Evolutionary conservation across 2,329 filamentous ascomycete species (phyloP).

Genomic region (Fusarium coffeatum): DNA sequence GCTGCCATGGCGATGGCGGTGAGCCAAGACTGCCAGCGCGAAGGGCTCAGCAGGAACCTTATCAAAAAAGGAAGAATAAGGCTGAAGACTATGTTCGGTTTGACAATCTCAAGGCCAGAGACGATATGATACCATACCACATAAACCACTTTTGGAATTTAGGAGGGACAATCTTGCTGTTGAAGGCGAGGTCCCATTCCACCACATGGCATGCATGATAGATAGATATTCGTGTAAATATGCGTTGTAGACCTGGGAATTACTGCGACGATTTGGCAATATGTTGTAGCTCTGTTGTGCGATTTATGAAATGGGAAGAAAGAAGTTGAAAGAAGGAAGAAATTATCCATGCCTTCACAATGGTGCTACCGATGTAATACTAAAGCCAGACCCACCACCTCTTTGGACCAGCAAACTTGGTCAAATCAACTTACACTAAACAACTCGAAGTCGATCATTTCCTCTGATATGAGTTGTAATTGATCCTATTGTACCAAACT

Average conservation of each 20-base stretch:
- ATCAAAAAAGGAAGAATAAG: slow-evolving; percentile 19
- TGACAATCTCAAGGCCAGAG: slow-evolving; percentile 24
- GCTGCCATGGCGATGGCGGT: slow-evolving; percentile 14
- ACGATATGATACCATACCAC: slow-evolving; percentile 22
- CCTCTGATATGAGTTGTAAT: neutral
- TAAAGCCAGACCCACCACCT: slow-evolving; percentile 22
- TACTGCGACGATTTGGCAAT: neutral
- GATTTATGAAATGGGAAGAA: neutral
- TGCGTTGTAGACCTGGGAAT: slow-evolving; percentile 6
- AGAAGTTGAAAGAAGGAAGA: slow-evolving; percentile 1
- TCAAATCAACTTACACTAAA: slow-evolving; percentile 29
- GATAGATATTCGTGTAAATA: slow-evolving; percentile 26
- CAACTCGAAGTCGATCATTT: slow-evolving; percentile 10
- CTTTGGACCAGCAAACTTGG: slow-evolving; percentile 11
- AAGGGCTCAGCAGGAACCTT: neutral
- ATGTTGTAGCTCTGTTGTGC: neutral
- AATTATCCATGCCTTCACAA: neutral
- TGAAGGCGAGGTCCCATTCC: slow-evolving; percentile 4
- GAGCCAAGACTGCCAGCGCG: neutral
- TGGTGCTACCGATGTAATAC: neutral
- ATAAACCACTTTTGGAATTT: slow-evolving; percentile 28
- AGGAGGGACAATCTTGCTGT: slow-evolving; percentile 20
- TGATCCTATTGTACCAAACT: neutral
- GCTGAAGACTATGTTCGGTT: slow-evolving; percentile 4
- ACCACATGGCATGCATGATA: slow-evolving; percentile 15